Base-by-base conservation (phyloP, 2,329 filamentous ascomycete genomes). In the Tetracladium maxilliforme region DNA sequence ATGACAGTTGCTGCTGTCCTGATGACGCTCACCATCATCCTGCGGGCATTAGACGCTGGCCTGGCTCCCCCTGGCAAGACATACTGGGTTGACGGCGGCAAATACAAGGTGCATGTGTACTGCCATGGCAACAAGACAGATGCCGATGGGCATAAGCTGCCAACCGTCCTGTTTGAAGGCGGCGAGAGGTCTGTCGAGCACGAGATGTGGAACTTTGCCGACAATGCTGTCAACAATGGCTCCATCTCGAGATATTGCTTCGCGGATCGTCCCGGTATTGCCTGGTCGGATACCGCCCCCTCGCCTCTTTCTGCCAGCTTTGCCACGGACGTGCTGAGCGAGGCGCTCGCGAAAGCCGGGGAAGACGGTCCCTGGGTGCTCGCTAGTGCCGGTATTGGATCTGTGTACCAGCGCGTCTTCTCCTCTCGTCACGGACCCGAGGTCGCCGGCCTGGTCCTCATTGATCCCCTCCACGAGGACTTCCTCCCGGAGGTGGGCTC, bases 221-320 rank as follows among this genome's bases (percentile, higher is more conserved):
- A 84, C 30, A 62, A 72, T 28, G 73, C 79, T 2, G 59, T 84
- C 35, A 61, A 70, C 34, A 90, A 90, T 40, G 81, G 82, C 19
- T 80, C 77, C 22, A 90, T 98, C 39, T 58, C 62, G 28, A 73
- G 87, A 31, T 95, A 92, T 55, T 98, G 90, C 61, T 94, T 93
- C 50, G 86, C 82, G 45, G 90, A 98, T 46, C 77, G 90, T 13
- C 90, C 90, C 1, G 90, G 90, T 2, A 67, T 87, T 28, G 87
- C 68, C 6, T 93, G 83, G 74, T 70, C 71, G 33, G 90, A 98
- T 50, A 87, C 90, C 28, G 84, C 87, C 0, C 90, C 90, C 3
- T 94, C 86, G 6, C 90, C 90, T 0, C 75, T 93, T 39, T 92
- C 82, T 5, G 87, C 83, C 5, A 84, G 86, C 21, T 93, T 94